phyloP scores from a whole-genome alignment of 257 asterid genomes.

The Galeopsis tetrahit region DNA sequence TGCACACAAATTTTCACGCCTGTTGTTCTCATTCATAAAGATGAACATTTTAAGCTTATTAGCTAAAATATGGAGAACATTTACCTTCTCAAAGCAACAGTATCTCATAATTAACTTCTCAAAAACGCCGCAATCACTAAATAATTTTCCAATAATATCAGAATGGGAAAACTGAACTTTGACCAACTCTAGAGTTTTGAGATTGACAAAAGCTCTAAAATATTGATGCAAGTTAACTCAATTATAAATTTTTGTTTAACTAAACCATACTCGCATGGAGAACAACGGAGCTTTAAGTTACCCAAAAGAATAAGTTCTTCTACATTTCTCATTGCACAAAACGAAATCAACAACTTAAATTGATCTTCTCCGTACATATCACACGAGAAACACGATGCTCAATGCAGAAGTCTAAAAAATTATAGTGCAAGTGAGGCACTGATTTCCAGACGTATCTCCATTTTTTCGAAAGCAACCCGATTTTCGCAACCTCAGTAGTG shows the following conservation, averaged over 20 bases:
- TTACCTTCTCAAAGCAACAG: slow-evolving; percentile 19
- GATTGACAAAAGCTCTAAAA: slow-evolving; percentile 19
- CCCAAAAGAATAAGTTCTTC: slow-evolving; percentile 22
- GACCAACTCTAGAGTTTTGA: slow-evolving; percentile 33
- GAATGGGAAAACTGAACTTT: slow-evolving; percentile 30
- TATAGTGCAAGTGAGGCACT: slow-evolving; percentile 24
- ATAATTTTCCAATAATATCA: slow-evolving; percentile 26
- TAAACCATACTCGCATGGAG: background rate
- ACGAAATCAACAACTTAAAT: slow-evolving; percentile 21
- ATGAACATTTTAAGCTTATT: slow-evolving; percentile 31
- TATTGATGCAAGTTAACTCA: background rate
- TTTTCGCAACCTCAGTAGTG: slow-evolving; percentile 25
- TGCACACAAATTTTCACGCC: background rate
- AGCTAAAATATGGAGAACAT: slow-evolving; percentile 28
- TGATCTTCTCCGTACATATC: slow-evolving; percentile 12
- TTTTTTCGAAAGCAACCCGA: slow-evolving; percentile 23
- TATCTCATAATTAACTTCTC: slow-evolving; percentile 31
- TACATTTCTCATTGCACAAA: slow-evolving; percentile 18
- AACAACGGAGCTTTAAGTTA: background rate
- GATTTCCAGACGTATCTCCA: slow-evolving; percentile 33
- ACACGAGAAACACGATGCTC: background rate
- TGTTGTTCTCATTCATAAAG: slow-evolving; percentile 28
- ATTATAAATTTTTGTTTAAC: background rate
- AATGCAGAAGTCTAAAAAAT: slow-evolving; percentile 14
- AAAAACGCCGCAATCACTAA: slow-evolving; percentile 29